phyloP scores from a whole-genome alignment of 345 rosid species.

The Toxicodendron radicans region DNA sequence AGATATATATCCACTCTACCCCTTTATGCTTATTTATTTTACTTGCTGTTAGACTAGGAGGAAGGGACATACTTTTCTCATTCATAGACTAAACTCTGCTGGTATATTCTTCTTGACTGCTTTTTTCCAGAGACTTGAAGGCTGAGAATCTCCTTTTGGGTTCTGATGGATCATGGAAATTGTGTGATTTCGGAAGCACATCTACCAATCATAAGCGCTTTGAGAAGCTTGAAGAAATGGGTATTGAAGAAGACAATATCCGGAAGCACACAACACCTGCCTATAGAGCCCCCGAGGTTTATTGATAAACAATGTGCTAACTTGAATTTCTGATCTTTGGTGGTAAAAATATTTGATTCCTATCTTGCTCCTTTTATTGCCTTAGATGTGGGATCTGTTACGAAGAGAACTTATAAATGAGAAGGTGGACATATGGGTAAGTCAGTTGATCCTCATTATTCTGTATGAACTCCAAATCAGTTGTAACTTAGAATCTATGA shows the following conservation, averaged over 20 bases:
- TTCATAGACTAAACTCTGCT: background rate
- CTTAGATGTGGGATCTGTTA: conserved; percentile 97
- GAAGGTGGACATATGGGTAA: conserved; percentile 99
- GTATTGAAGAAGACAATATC: conserved; percentile 96
- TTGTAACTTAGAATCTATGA: background rate
- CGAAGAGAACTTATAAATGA: conserved; percentile 86
- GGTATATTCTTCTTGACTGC: conserved; percentile 9
- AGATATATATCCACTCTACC: background rate
- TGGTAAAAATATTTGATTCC: conserved; percentile 29
- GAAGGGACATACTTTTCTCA: background rate
- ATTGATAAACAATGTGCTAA: conserved; percentile 22
- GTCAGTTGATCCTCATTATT: conserved; percentile 27
- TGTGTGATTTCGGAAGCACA: conserved; percentile 95
- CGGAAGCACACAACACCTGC: conserved; percentile 94
- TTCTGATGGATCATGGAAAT: conserved; percentile 78
- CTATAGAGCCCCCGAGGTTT: conserved; percentile 99
- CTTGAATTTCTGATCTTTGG: conserved; percentile 26
- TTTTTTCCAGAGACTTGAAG: conserved; percentile 79
- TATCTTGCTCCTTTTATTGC: conserved; percentile 35
- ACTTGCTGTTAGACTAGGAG: background rate
- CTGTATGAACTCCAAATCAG: background rate
- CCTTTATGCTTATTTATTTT: too few species aligned
- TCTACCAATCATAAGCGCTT: conserved; percentile 91
- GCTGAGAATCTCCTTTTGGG: conserved; percentile 88
- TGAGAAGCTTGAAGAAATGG: conserved; percentile 97